Percentiles rank a stretch among this genome's conserved stretches.
phyloP scores from a whole-genome alignment of 768 basidiomycete species.

The Amanita phalloides region DNA sequence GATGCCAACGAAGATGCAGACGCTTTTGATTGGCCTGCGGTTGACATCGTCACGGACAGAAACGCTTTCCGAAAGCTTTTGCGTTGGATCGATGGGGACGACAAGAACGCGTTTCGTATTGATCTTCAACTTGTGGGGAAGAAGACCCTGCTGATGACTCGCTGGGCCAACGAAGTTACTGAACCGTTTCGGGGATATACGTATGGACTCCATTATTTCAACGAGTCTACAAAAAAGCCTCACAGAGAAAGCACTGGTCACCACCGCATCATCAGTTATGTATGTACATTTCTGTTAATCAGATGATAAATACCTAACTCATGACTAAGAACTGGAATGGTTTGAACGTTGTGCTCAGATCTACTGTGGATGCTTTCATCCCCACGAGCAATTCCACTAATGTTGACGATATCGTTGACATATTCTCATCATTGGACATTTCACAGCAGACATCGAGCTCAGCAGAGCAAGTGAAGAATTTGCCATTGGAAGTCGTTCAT shows the following conservation, averaged over 20 bases:
- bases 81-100: slow-evolving; percentile 37
- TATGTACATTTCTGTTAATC: slow-evolving; percentile 20
- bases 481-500: slow-evolving; percentile 21
- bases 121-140: slow-evolving; percentile 37
- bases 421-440: not conserved
- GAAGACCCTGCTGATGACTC: slow-evolving; percentile 11
- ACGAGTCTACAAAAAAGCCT: slow-evolving; percentile 28
- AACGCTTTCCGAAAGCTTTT: slow-evolving; percentile 56
- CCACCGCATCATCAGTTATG: slow-evolving; percentile 53
- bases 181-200: slow-evolving; percentile 22
- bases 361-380: slow-evolving; percentile 31
- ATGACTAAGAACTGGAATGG: slow-evolving; percentile 41
- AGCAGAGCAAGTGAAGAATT: slow-evolving; percentile 16
- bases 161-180: not conserved
- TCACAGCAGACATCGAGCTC: not conserved
- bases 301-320: not conserved
- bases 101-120: slow-evolving; percentile 47
- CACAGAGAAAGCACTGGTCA: slow-evolving; percentile 46
- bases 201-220: slow-evolving; percentile 56
- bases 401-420: slow-evolving; percentile 21
- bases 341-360: slow-evolving; percentile 47
- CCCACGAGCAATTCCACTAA: not conserved
- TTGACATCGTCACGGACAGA: slow-evolving; percentile 51
- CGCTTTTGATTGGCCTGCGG: slow-evolving; percentile 29
- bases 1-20: slow-evolving; percentile 27